Evolutionary conservation across 2,329 filamentous ascomycete species (phyloP), one percentile per base, ranked within the genome.

Genomic region (Aspergillus pseudonomiae): DNA sequence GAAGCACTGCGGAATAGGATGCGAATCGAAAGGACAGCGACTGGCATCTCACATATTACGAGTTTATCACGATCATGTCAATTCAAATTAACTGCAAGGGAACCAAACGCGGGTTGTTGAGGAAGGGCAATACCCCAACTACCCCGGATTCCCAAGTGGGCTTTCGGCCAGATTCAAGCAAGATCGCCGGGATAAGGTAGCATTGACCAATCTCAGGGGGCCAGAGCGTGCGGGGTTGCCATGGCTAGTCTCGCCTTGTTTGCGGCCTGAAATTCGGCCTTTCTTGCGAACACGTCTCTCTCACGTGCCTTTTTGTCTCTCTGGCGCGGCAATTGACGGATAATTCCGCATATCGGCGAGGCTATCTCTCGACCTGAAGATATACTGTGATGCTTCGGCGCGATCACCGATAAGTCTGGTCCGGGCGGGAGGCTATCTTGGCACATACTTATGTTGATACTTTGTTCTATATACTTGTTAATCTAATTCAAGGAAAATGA

Each of bases 1-100:
- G 11, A 6, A 24, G 21, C 0, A 28, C 26, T 2, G 2, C 5
- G 26, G 26, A 4, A 28, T 21, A 24, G 19, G 3, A 24, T 24
- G n/a, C 4, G n/a, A 24, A 24, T 21, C 0, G 43, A 21, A 14
- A 11, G 10, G n/a, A 12, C 2, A 46, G 1, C 9, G 11, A 6
- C 1, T 11, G 10, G 3, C 21, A 5, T 24, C 0, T 24, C n/a
- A n/a, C 2, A 11, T 1, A 46, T 6, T 4, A 24, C 6, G 10
- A 46, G 9, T 41, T 24, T 10, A 10, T 46, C 43, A 3, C 0
- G 2, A 14, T 24, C 0, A 11, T 46, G 11, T 24, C 11, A 4
- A 46, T 24, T 5, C 24, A 21, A 21, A 24, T 46, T 24, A 21
- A 46, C 19, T 24, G n/a, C 19, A 46, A 21, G 43, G n/a, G 4